These are phyloP conservation scores for Ajuga reptans DNA, from an alignment of 305 asterid genomes.

Conservation along the genomic window DNA sequence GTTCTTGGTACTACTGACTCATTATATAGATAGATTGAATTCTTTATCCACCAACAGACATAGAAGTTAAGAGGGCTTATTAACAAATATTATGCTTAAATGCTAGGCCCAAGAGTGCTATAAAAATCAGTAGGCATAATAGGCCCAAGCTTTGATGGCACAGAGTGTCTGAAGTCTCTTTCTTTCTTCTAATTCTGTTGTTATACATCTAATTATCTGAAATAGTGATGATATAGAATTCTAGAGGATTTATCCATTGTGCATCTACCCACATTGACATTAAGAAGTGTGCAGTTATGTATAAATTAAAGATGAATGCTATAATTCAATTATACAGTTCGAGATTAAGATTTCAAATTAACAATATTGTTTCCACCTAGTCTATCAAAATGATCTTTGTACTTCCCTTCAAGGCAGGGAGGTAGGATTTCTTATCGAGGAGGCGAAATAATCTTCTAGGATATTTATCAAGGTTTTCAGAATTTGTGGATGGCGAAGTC, in stretches of 20 bases:
- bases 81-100: background rate
- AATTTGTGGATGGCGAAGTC: no score
- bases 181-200: background rate
- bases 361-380: no score
- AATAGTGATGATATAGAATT: background rate
- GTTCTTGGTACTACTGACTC: background rate
- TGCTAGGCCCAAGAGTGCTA: background rate
- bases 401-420: no score
- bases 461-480: no score
- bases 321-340: background rate
- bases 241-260: no score
- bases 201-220: background rate
- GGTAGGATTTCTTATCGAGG: no score
- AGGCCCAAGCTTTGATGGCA: background rate
- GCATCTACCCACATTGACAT: no score
- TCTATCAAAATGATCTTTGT: no score
- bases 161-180: background rate
- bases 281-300: no score
- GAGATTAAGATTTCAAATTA: no score
- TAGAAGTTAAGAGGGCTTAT: background rate
- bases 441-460: no score
- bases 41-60: conserved; percentile 2
- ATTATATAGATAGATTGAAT: background rate
- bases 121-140: background rate
- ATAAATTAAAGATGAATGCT: no score